Evolutionary conservation across 1,284 basidiomycete species (phyloP), one percentile per base, ranked within the genome.

Genomic region (Ganoderma lucidum): DNA sequence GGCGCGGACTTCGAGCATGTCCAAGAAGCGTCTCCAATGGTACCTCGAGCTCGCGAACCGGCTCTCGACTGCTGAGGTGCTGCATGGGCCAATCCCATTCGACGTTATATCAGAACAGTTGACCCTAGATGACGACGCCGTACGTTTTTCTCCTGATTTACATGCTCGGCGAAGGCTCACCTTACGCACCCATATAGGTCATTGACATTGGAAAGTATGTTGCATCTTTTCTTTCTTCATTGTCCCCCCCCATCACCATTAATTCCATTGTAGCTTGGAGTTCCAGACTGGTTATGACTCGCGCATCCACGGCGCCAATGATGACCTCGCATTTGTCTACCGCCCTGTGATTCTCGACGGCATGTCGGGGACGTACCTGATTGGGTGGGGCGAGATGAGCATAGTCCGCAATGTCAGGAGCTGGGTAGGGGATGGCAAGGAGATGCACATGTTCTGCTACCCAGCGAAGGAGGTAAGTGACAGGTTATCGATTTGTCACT

Each of bases 321-420:
- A 65, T 1, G 72, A 84, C 35, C 74, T 84, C 67, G 85, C 83
- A 0, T 90, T 90, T 70, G 59, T 88, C 9, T 83, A 84, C 62
- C 84, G 88, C 67, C 89, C 89, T 0, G 79, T 88, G 48, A 79
- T 87, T 30, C 80, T 88, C 32, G 88, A 90, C 64, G 81, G 79
- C 1, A 79, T 80, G 3, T 71, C 71, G 2, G 77, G 75, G 19
- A 84, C 85, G 5, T 83, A 84, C 69, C 72, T 90, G 32, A 80
- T 90, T 61, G 86, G 87, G 70, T 90, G 88, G 88, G 83, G 84
- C 37, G 76, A 75, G 15, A 35, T n/a, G 1, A 67, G 67, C 10
- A 66, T 74, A 32, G 78, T 77, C 6, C 85, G 84, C 66, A 84
- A 84, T 58, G 80, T 89, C 60, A 60, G 12, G 65, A 72, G 12